Conservation (phyloP, 1,284 basidiomycete species). For the Sporisorium graminicola region DNA sequence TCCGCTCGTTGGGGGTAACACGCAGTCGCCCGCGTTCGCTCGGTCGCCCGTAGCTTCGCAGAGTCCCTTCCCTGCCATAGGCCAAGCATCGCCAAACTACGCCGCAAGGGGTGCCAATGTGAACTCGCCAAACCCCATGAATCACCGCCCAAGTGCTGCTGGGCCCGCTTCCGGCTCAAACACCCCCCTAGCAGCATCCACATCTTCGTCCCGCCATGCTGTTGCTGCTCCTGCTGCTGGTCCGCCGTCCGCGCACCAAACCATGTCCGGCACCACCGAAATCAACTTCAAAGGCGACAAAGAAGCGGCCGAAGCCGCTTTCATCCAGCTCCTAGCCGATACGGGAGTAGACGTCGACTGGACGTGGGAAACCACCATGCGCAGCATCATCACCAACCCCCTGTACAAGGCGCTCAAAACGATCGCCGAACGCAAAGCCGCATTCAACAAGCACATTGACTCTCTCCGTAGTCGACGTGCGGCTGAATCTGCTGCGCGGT, state of each 20-base stretch:
- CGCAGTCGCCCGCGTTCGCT: constrained; percentile 16
- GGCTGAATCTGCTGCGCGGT: constrained; percentile 36
- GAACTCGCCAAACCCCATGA: constrained; percentile 8
- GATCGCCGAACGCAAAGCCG: constrained; percentile 91
- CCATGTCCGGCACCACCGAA: constrained; percentile 35
- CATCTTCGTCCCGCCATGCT: constrained; percentile 1
- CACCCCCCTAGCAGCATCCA: constrained; percentile 15
- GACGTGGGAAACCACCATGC: constrained; percentile 99
- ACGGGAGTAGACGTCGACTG: constrained; percentile 89
- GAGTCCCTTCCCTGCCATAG: constrained; percentile 14
- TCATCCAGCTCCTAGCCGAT: constrained; percentile 86
- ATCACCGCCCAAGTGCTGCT: neutral
- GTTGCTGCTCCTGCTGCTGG: too few species aligned
- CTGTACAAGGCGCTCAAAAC: constrained; percentile 94
- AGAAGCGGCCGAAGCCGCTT: constrained; percentile 93
- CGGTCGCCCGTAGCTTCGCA: constrained; percentile 15
- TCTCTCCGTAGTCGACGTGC: constrained; percentile 57
- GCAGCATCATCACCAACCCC: constrained; percentile 96
- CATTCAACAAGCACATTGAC: constrained; percentile 73
- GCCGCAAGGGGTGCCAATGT: neutral
- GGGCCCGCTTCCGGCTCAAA: constrained; percentile 25
- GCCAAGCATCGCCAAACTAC: constrained; percentile 12
- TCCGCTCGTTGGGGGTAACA: constrained; percentile 2
- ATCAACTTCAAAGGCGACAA: constrained; percentile 76
- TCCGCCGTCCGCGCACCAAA: constrained; percentile 3